phyloP scores from a whole-genome alignment of 1,284 basidiomycete genomes.

The Spongispora temasekensis region DNA sequence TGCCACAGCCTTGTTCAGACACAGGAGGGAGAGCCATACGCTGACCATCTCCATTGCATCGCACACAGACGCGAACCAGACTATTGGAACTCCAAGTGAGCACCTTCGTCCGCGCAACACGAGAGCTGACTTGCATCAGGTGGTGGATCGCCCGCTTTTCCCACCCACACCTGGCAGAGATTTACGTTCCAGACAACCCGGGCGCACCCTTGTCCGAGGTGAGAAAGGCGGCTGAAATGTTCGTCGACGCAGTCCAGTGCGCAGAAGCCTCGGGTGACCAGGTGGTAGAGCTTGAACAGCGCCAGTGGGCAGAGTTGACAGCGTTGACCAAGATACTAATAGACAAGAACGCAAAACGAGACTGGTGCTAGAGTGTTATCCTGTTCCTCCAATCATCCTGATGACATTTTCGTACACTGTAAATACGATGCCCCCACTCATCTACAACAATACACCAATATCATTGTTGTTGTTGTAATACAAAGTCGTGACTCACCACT shows the following conservation, averaged over 20 bases:
- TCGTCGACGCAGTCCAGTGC: constrained; percentile 10
- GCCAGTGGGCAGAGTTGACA: constrained; percentile 33
- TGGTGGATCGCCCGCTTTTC: constrained; percentile 22
- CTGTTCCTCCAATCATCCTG: constrained; percentile 38
- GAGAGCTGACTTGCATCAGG: constrained; percentile 7
- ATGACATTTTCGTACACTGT: constrained; percentile 89
- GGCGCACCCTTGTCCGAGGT: constrained; percentile 14
- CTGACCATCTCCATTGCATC: constrained; percentile 29
- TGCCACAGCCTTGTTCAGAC: constrained; percentile 31
- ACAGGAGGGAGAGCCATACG: constrained; percentile 27
- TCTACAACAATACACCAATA: constrained; percentile 41
- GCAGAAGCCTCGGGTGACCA: constrained; percentile 12
- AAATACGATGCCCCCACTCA: constrained; percentile 95
- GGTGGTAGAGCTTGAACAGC: constrained; percentile 17
- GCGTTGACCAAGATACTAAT: constrained; percentile 21
- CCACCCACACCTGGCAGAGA: constrained; percentile 20
- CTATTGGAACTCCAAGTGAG: constrained; percentile 26
- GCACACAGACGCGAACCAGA: constrained; percentile 32
- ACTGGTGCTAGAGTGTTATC: background rate
- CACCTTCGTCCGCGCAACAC: background rate
- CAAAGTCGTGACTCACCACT: constrained; percentile 60
- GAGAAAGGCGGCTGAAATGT: constrained; percentile 6
- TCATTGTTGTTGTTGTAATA: constrained; percentile 1
- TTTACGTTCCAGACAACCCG: constrained; percentile 16
- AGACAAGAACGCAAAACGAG: constrained; percentile 6